phyloP scores from a whole-genome alignment of 2,329 filamentous ascomycete genomes.

The Capronia americana region DNA sequence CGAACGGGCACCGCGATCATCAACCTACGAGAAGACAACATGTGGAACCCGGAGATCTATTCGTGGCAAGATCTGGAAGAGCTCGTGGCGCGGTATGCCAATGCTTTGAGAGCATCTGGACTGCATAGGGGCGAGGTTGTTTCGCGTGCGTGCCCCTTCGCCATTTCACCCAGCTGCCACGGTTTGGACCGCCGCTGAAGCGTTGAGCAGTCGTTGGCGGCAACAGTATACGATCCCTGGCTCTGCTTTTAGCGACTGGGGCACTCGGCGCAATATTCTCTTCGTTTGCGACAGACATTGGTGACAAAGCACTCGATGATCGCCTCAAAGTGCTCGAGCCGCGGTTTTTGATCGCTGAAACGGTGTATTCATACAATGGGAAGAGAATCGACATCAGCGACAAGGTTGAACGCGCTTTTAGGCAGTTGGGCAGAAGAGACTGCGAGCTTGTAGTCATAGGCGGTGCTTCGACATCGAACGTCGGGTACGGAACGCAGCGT shows the following conservation, averaged over 20 bases:
- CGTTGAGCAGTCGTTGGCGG: conserved; percentile 12
- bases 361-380: conserved; percentile 78
- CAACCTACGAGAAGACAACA: conserved; percentile 42
- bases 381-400: conserved; percentile 71
- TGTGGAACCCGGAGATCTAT: conserved; percentile 40
- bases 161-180: background rate
- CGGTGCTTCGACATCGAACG: conserved; percentile 31
- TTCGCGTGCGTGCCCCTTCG: conserved; percentile 30
- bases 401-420: conserved; percentile 73
- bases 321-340: conserved; percentile 75
- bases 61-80: conserved; percentile 49
- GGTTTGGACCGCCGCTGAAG: background rate
- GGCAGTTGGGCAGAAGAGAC: conserved; percentile 55
- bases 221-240: conserved; percentile 36
- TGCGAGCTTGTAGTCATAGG: conserved; percentile 67
- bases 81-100: conserved; percentile 46
- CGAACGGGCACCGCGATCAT: conserved; percentile 12
- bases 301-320: conserved; percentile 54
- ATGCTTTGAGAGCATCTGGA: conserved; percentile 47
- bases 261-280: conserved; percentile 54
- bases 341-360: conserved; percentile 79
- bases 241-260: conserved; percentile 50
- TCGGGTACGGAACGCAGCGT: background rate
- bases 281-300: conserved; percentile 53
- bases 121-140: conserved; percentile 49